A percentile compares a stretch with the other conserved stretches of the same genome.
Conservation (phyloP, 2,329 filamentous ascomycete species). For the Penicillium crustosum region DNA sequence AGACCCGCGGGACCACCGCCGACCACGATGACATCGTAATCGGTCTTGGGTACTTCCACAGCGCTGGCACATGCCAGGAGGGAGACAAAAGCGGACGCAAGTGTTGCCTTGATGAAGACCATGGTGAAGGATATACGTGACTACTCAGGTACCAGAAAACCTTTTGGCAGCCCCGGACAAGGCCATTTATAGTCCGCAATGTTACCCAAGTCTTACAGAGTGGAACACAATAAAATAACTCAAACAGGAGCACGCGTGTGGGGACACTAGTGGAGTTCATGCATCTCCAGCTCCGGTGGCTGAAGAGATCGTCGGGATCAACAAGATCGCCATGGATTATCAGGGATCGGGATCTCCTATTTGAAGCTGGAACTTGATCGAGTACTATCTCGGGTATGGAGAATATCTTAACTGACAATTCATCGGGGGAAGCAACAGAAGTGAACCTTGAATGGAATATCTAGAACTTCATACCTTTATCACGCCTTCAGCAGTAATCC, state of each 20-base stretch:
- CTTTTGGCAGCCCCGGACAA: no score
- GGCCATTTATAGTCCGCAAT: slow-evolving; percentile 4
- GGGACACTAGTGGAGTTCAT: neutral
- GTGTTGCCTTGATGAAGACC: slow-evolving; percentile 5
- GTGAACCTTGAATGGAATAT: neutral
- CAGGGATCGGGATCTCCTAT: neutral
- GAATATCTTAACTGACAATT: neutral
- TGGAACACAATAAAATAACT: neutral
- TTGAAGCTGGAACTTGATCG: neutral
- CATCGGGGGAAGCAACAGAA: neutral
- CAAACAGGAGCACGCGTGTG: neutral
- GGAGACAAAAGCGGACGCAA: slow-evolving; percentile 24
- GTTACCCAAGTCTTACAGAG: neutral
- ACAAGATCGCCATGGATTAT: neutral
- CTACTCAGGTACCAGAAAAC: neutral
- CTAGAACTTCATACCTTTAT: neutral
- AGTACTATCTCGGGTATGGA: neutral
- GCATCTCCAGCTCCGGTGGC: neutral
- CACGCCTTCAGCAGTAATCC: neutral
- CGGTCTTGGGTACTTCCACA: slow-evolving; percentile 28
- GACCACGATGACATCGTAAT: slow-evolving; percentile 58
- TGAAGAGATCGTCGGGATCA: slow-evolving; percentile 1
- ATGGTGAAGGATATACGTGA: neutral
- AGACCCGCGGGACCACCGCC: slow-evolving; percentile 61
- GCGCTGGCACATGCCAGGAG: slow-evolving; percentile 23